Conservation (phyloP, 306 rosid genomes). For the Begonia peltatifolia region DNA sequence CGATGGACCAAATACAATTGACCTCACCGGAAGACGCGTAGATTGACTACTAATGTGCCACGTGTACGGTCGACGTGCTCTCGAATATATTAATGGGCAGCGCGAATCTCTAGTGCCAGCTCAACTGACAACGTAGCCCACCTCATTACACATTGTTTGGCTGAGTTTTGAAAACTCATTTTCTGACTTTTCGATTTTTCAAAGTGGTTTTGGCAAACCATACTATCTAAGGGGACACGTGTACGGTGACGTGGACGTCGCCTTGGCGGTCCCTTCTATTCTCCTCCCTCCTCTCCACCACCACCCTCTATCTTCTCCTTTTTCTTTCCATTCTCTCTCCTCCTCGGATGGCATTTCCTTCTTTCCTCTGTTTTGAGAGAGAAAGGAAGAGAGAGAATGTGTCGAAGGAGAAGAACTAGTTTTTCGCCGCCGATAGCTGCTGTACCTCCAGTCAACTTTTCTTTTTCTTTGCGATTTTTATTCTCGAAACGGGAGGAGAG, state of each 20-base stretch:
- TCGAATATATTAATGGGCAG: slow-evolving; percentile 21
- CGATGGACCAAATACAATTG: slow-evolving; percentile 1
- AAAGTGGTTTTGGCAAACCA: too few relatives aligned
- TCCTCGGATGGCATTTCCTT: slow-evolving; percentile 16
- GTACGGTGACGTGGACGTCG: slow-evolving; percentile 68
- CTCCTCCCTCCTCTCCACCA: slow-evolving; percentile 8
- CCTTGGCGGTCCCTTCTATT: slow-evolving; percentile 31
- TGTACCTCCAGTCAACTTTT: slow-evolving; percentile 1
- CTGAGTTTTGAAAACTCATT: too few relatives aligned
- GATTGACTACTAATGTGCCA: slow-evolving; percentile 21
- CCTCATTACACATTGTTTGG: slow-evolving; percentile 3
- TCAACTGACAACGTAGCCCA: slow-evolving; percentile 45
- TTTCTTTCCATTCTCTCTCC: slow-evolving; percentile 1
- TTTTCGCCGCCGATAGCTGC: slow-evolving; percentile 4
- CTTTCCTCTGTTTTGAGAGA: slow-evolving; percentile 24
- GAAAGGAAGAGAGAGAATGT: slow-evolving; percentile 24
- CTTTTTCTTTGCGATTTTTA: background rate
- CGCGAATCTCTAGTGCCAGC: slow-evolving; percentile 62
- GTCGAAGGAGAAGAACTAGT: background rate
- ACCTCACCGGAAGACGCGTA: slow-evolving; percentile 30
- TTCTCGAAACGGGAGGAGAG: slow-evolving; percentile 6
- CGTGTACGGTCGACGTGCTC: slow-evolving; percentile 35
- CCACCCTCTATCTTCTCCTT: slow-evolving; percentile 8
- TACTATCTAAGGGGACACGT: slow-evolving; percentile 44
- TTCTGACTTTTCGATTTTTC: too few relatives aligned